Evolutionary conservation across 495 filamentous ascomycete genomes (phyloP), one percentile per base, ranked within the genome.

Genomic region (Pyrenopolyporus hunteri): DNA sequence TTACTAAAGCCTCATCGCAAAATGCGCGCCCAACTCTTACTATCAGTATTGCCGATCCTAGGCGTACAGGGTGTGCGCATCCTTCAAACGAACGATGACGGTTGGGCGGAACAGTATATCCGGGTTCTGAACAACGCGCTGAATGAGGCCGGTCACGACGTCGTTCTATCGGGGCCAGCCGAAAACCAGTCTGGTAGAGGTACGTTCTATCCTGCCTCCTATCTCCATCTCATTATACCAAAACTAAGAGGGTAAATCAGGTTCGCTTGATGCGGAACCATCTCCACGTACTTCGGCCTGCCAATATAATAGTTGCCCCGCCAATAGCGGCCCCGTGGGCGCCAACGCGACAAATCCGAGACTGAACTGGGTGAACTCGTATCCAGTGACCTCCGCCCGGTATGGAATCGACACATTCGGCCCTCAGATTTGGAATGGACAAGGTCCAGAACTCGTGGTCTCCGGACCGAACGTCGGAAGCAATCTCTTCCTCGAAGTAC

Each of bases 291-390:
- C 68, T 8, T 43, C 69, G 3, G 43, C 80, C 0, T 89, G 86
- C 70, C 71, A 87, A 46, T 87, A 81, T 62, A 56, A 84, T 59
- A 83, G 79, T 63, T 89, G 86, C 51, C 78, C 85, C 4, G 63
- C 80, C 0, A 76, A 76, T 45, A 84, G 82, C 56, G 78, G 78
- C 0, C 73, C 85, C 0, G 70, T 78, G 6, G 86, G 86, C 14
- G 58, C 68, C 48, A 87, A 89, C 62, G 74, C 76, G 8, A 79
- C 83, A 0, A 75, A 82, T 47, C 78, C 85, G 17, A 76, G 78
- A 0, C 75, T 87, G 37, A 87, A 88, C 70, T 89, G 85, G 74
- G 86, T 90, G 37, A 90, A 90, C 70, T 86, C 83, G 1, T 88
- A 78, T 68, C 86, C 87, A 0, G 83, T 85, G 5, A 88, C 85